Percentiles rank a stretch among this genome's conserved stretches.
Evolutionary conservation across 768 basidiomycete species (phyloP).

Genomic region (Candolleomyces eurysporus): DNA sequence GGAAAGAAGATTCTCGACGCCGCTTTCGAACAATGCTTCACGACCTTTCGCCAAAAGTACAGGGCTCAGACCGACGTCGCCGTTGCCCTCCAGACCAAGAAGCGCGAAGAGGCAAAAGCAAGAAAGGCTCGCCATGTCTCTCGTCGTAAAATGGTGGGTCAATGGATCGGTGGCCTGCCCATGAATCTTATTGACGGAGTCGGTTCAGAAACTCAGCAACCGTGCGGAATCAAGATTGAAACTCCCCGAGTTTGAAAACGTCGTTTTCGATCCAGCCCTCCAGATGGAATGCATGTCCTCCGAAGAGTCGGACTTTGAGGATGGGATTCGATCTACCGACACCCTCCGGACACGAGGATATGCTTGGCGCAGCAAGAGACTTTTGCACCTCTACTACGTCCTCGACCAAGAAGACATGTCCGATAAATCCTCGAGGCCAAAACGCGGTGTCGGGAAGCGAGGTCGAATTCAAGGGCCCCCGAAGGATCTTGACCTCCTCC

Average conservation of each 20-base stretch:
- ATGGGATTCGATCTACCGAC: slow-evolving; percentile 15
- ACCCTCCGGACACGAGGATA: slow-evolving; percentile 56
- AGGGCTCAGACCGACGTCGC: slow-evolving; percentile 53
- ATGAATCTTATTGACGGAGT: too few relatives aligned
- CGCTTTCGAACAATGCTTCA: slow-evolving; percentile 69
- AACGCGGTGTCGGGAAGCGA: slow-evolving; percentile 56
- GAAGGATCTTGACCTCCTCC: slow-evolving; percentile 57
- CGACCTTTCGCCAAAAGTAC: slow-evolving; percentile 67
- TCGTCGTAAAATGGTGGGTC: slow-evolving; percentile 62
- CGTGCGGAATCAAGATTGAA: slow-evolving; percentile 61
- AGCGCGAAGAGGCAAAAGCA: slow-evolving; percentile 61
- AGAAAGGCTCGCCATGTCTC: slow-evolving; percentile 57
- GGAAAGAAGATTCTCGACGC: slow-evolving; percentile 56
- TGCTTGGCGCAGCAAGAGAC: slow-evolving; percentile 65
- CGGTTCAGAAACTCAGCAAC: slow-evolving; percentile 61
- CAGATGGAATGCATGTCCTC: slow-evolving; percentile 79
- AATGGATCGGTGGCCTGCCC: too few relatives aligned
- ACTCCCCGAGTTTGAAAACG: slow-evolving; percentile 52
- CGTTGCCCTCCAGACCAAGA: slow-evolving; percentile 41
- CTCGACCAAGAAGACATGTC: slow-evolving; percentile 57
- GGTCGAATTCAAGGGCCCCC: slow-evolving; percentile 51
- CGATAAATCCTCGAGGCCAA: slow-evolving; percentile 47
- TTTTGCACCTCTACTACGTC: slow-evolving; percentile 56
- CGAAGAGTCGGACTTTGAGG: slow-evolving; percentile 67
- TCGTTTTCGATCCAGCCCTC: slow-evolving; percentile 67